These are phyloP conservation scores for Chlorella sp. DNA, from an alignment of 139 green algal species.

Conservation along the genomic window DNA sequence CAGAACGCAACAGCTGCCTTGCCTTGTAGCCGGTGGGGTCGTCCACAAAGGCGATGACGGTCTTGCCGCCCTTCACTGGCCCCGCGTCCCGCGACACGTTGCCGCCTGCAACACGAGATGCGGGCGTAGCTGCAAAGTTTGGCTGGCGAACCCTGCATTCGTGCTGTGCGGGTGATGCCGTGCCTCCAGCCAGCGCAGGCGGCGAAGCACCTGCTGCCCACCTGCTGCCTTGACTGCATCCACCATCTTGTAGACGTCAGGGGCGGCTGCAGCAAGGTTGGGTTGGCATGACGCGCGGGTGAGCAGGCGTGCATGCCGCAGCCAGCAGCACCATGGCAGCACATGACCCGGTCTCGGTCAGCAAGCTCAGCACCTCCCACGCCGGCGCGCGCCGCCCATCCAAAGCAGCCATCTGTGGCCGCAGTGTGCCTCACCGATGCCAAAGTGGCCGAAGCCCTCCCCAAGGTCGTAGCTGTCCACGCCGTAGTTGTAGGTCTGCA, in stretches of 20 bases:
- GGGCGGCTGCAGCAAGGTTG: constrained; percentile 42
- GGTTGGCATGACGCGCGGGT: no score
- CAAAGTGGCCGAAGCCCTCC: constrained; percentile 94
- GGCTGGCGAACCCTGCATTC: no score
- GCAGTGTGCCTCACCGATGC: constrained; percentile 60
- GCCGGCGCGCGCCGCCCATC: no score
- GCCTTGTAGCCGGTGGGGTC: constrained; percentile 87
- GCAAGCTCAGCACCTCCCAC: no score
- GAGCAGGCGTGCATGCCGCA: no score
- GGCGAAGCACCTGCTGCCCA: background rate
- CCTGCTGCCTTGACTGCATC: constrained; percentile 66
- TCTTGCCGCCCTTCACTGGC: constrained; percentile 90
- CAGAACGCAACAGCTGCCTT: constrained; percentile 40
- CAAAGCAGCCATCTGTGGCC: no score
- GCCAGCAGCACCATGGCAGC: no score
- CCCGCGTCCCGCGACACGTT: constrained; percentile 84
- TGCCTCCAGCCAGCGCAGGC: no score
- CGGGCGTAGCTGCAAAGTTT: no score
- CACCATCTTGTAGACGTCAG: constrained; percentile 76
- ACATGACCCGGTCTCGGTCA: no score
- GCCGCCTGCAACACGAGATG: constrained; percentile 38
- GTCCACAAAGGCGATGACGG: constrained; percentile 89
- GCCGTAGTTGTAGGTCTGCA: constrained; percentile 81
- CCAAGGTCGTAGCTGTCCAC: constrained; percentile 85
- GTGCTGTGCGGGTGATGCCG: no score